Conservation (phyloP, 2,329 filamentous ascomycete genomes). For the Penicillium decumbens region DNA sequence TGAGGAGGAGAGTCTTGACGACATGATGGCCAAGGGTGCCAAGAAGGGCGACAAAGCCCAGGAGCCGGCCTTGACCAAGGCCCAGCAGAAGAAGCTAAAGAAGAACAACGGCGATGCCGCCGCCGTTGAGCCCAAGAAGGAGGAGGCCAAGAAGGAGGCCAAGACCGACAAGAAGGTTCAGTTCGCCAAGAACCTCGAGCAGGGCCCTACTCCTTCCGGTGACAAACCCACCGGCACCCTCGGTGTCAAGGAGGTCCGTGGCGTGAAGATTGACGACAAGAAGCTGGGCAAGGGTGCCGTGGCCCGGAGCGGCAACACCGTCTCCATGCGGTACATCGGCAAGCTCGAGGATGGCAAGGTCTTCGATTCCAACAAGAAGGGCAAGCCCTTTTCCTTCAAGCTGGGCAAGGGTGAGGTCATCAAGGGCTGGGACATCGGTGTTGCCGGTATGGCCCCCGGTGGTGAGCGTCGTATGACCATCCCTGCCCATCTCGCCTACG, state of each 20-base stretch:
- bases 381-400: slow-evolving; percentile 95
- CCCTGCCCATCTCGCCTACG: slow-evolving; percentile 82
- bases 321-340: slow-evolving; percentile 96
- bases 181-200: slow-evolving; percentile 98
- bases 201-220: slow-evolving; percentile 75
- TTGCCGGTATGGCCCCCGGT: slow-evolving; percentile 86
- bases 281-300: slow-evolving; percentile 79
- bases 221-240: slow-evolving; percentile 55
- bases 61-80: slow-evolving; percentile 75
- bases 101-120: slow-evolving; percentile 94
- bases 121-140: slow-evolving; percentile 54
- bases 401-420: slow-evolving; percentile 93
- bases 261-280: slow-evolving; percentile 92
- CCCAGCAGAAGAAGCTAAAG: slow-evolving; percentile 96
- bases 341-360: slow-evolving; percentile 93
- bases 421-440: slow-evolving; percentile 96
- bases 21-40: slow-evolving; percentile 71
- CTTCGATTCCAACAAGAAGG: slow-evolving; percentile 99
- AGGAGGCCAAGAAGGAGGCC: slow-evolving; percentile 44
- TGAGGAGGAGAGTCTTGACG: slow-evolving; percentile 70
- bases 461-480: slow-evolving; percentile 91
- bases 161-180: slow-evolving; percentile 91
- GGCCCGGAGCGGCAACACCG: slow-evolving; percentile 83
- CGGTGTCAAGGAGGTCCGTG: slow-evolving; percentile 74
- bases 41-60: slow-evolving; percentile 54